Percentiles rank a stretch among this genome's conserved stretches.
phyloP scores from a whole-genome alignment of 2,329 filamentous ascomycete genomes.

The Cladosporium sp. region DNA sequence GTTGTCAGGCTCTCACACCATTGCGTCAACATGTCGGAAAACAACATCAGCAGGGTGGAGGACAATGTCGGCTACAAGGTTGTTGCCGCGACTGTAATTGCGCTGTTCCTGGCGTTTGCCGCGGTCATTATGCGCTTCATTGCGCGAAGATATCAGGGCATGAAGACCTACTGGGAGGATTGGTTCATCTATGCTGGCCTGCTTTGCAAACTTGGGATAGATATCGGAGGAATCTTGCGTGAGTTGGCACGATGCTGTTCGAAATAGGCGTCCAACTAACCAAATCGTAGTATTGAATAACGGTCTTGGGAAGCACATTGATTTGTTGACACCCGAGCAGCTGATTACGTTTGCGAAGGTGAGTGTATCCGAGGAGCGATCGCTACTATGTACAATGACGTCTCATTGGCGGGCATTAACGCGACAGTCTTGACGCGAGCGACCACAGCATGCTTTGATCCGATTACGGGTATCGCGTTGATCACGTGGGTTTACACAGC shows the following conservation, averaged over 20 bases:
- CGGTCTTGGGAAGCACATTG: constrained; percentile 14
- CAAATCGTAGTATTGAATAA: constrained; percentile 10
- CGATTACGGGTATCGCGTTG: no score
- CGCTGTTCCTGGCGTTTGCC: constrained; percentile 11
- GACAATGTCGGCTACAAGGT: constrained; percentile 9
- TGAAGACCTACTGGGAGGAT: constrained; percentile 15
- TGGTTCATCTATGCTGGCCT: constrained; percentile 16
- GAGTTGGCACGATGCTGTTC: background rate
- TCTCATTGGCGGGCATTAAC: no score
- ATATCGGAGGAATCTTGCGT: constrained; percentile 16
- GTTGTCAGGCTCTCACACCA: background rate
- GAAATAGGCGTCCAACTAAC: background rate
- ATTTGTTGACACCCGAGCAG: background rate
- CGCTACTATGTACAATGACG: no score
- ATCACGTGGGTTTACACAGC: no score
- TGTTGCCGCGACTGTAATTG: constrained; percentile 14
- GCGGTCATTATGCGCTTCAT: constrained; percentile 13
- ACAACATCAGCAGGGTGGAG: background rate
- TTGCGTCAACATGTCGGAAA: constrained; percentile 1
- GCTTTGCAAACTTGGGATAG: constrained; percentile 16
- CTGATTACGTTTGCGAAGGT: constrained; percentile 12
- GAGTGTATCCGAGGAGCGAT: background rate
- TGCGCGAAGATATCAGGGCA: constrained; percentile 12
- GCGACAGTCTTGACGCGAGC: no score
- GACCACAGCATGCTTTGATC: no score